These are phyloP conservation scores for Paratrypanosoma confusum DNA, from an alignment of 208 protist species.

Conservation along the genomic window DNA sequence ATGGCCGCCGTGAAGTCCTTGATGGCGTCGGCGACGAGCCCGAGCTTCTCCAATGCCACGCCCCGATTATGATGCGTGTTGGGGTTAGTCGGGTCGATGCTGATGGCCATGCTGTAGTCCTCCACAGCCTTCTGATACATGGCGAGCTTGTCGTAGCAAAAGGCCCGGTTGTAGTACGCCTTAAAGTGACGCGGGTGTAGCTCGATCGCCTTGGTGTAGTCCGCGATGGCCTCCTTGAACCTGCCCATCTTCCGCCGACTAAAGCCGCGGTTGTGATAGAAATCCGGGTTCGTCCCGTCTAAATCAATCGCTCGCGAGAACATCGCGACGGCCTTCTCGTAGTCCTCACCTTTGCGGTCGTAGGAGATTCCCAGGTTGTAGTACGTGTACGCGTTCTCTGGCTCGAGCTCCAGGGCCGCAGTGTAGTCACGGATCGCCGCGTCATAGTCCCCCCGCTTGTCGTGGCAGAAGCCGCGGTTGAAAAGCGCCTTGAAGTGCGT, in stretches of 20 bases:
- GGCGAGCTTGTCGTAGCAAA: slow-evolving; percentile 67
- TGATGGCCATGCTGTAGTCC: slow-evolving; percentile 65
- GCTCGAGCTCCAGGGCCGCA: slow-evolving; percentile 49
- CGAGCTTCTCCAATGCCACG: slow-evolving; percentile 52
- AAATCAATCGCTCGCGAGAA: slow-evolving; percentile 67
- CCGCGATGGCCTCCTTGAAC: slow-evolving; percentile 29
- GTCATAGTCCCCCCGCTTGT: slow-evolving; percentile 47
- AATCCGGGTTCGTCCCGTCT: slow-evolving; percentile 48
- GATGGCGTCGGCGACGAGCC: slow-evolving; percentile 45
- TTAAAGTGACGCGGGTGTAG: slow-evolving; percentile 83
- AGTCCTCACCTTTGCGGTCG: slow-evolving; percentile 43
- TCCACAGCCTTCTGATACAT: slow-evolving; percentile 44
- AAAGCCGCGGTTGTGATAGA: slow-evolving; percentile 81
- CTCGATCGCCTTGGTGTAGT: slow-evolving; percentile 63
- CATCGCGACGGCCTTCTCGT: slow-evolving; percentile 35
- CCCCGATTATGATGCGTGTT: slow-evolving; percentile 86
- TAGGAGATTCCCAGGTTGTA: slow-evolving; percentile 86
- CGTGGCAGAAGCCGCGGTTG: slow-evolving; percentile 80
- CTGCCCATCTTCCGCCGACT: slow-evolving; percentile 42
- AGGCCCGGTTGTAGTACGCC: slow-evolving; percentile 89
- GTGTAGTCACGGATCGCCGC: slow-evolving; percentile 69
- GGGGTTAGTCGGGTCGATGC: slow-evolving; percentile 47
- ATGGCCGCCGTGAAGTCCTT: slow-evolving; percentile 66
- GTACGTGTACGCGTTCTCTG: slow-evolving; percentile 70
- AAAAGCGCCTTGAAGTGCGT: slow-evolving; percentile 83